Evolutionary conservation across 75 land plant genomes (phyloP), one percentile per base, ranked within the genome.

Genomic region (Picea glauca): DNA sequence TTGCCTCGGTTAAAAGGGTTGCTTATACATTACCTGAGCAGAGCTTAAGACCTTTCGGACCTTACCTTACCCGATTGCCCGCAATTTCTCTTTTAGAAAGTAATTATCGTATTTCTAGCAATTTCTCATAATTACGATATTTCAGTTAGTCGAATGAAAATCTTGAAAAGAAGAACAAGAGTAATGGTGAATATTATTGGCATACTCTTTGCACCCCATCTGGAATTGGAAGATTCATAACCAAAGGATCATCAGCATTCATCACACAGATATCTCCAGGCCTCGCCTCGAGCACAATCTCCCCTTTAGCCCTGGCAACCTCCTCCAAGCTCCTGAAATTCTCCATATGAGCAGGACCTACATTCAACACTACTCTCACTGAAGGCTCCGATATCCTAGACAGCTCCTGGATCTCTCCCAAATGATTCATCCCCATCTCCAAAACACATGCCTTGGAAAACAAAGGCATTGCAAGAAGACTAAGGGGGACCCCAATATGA

Each of bases 221-320:
- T 58, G 90, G 84, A 74, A 88, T 40, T 35, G 76, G 80, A 60
- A 88, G 30, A 32, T 54, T 74, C 81, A 77, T 70, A 61, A 81
- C 86, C 56, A 81, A 78, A 74, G 84, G 82, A 81, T 88, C 90
- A 78, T 88, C 90, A 11, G 88, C 90, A 84, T 88, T 86, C 72
- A 88, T 54, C 58, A 88, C 80, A 77, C 90, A 88, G 13, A 84
- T 40, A 74, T 86, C 86, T 13, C 90, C 88, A 7, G 81, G 80
- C 62, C 60, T 81, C 13, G 84, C 83, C 62, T 77, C 81, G 3
- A 4, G 13, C 14, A 88, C 81, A 58, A 88, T 73, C 83, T 88
- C 88, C 57, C 90, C 88, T 61, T 88, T 88, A 12, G 86, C 90
- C 18, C 58, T 81, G 0, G 86, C 90, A 70, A 88, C 84, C 66